Evolutionary conservation across 2,329 filamentous ascomycete species (phyloP).

Genomic region (Metarhizium sp.): DNA sequence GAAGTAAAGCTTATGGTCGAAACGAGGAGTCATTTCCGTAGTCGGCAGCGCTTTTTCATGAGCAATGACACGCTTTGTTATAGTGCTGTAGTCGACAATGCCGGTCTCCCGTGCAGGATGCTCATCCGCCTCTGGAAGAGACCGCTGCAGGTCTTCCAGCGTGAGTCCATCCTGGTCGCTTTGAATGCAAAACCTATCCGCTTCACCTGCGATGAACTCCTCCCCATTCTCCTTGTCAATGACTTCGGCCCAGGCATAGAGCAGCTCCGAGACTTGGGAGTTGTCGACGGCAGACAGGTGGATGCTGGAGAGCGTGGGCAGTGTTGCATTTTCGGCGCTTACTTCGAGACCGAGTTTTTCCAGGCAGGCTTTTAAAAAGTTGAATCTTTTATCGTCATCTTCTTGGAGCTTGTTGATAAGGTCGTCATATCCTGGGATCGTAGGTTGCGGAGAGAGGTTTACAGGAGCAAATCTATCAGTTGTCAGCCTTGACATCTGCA

Average conservation of each 20-base stretch:
- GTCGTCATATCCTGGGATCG: conserved; percentile 58
- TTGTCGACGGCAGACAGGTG: conserved; percentile 67
- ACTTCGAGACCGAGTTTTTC: conserved; percentile 74
- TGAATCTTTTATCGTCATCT: conserved; percentile 59
- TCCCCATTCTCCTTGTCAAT: conserved; percentile 56
- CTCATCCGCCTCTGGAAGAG: conserved; percentile 29
- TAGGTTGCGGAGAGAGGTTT: conserved; percentile 62
- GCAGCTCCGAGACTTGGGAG: conserved; percentile 55
- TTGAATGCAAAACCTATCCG: conserved; percentile 74
- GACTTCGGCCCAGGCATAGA: conserved; percentile 57
- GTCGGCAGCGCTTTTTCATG: conserved; percentile 62
- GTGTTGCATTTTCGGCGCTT: conserved; percentile 55
- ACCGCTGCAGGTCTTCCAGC: conserved; percentile 42
- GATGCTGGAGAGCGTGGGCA: conserved; percentile 72
- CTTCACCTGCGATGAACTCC: conserved; percentile 68
- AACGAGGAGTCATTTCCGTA: conserved; percentile 68
- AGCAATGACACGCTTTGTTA: conserved; percentile 64
- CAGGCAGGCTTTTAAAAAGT: conserved; percentile 73
- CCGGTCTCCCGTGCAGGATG: conserved; percentile 34
- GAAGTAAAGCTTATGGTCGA: conserved; percentile 77
- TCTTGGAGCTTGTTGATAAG: conserved; percentile 58
- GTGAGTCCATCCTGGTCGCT: conserved; percentile 53
- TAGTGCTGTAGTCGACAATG: conserved; percentile 63
- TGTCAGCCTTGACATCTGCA: background rate
- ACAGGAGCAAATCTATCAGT: conserved; percentile 63